Base-by-base conservation (phyloP, 805 yeast species). In the Kuraishia capsulata region DNA sequence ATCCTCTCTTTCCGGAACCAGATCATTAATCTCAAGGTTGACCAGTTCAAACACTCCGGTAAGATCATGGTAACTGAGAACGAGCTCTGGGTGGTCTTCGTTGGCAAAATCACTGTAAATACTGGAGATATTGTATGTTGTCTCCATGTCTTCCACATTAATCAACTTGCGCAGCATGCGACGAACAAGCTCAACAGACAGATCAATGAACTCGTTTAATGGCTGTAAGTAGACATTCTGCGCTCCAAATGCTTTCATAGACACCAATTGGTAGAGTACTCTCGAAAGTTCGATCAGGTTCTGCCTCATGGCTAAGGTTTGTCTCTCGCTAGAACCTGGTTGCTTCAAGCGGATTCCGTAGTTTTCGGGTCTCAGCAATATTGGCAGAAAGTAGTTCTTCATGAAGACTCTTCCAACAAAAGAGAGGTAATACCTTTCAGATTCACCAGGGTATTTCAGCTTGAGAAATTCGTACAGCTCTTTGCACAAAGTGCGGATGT, bases 141-240 rank as follows among this genome's bases (percentile, higher is more conserved):
- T 48, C 38, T 84, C 90, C 35, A 81, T 54, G 20, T 72, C 76
- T 19, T 69, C 66, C 26, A 80, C 61, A 40, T 72, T 67, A 29
- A 82, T 69, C 19, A 84, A 51, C 17, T 62, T 56, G 34, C 57
- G 59, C 38, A 81, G 58, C 6, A 75, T 53, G 0, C 56, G 51
- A 26, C 71, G 59, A 34, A 77, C 66, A 10, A 67, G 61, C 5
- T 66, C 77, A 5, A 63, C 59, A 6, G 76, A 68, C 11, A 71
- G 61, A 37, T 63, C 66, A 32, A 87, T 69, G 50, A 75, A 84
- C 33, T 82, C 89, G 54, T 84, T 84, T 51, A 86, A 64, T 1
- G 95, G 95, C 52, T 83, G 88, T 47, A 86, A 58, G 54, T 76
- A 86, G 35, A 79, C 73, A 46, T 82, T 78, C 21, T 69, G 69